Percentiles rank a stretch among this genome's conserved stretches.
Conservation (phyloP, 139 green algal genomes). For the Marvania coccoides region DNA sequence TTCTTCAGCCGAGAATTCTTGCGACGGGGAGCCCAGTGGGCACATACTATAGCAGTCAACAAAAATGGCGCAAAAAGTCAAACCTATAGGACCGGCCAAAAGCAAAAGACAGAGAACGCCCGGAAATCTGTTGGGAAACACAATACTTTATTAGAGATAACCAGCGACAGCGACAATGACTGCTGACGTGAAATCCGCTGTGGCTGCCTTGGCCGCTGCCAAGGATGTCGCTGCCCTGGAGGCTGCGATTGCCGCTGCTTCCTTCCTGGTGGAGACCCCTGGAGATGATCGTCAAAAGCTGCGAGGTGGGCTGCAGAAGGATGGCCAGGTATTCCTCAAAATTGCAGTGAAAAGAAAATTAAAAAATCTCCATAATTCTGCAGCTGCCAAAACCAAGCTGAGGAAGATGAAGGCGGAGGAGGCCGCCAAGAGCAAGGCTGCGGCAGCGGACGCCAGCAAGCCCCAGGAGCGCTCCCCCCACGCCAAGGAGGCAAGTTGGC, state of each 20-base stretch:
- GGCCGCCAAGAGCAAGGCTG: slow-evolving; percentile 26
- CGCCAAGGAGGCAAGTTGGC: slow-evolving; percentile 35
- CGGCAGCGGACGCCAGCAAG: slow-evolving; percentile 11
- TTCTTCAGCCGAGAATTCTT: too few species aligned
- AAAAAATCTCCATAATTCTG: not conserved
- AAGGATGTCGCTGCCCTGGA: slow-evolving; percentile 56
- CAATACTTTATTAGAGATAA: too few species aligned
- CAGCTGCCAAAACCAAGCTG: slow-evolving; percentile 62
- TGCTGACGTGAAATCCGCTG: slow-evolving; percentile 12
- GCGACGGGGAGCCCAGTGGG: too few species aligned
- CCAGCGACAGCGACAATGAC: too few species aligned
- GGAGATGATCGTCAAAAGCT: slow-evolving; percentile 76
- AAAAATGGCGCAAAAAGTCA: too few species aligned
- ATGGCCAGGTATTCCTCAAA: too few species aligned
- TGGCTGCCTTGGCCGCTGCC: slow-evolving; percentile 46
- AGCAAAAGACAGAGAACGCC: not conserved
- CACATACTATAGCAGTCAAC: too few species aligned
- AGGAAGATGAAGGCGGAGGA: slow-evolving; percentile 48
- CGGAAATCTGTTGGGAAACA: too few species aligned
- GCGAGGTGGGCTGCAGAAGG: slow-evolving; percentile 54
- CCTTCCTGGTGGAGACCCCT: slow-evolving; percentile 60
- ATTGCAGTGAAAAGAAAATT: not conserved
- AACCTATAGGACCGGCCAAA: not conserved
- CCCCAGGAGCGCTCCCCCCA: slow-evolving; percentile 48
- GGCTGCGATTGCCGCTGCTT: slow-evolving; percentile 51